phyloP scores from a whole-genome alignment of 1,284 basidiomycete species.

The Athelia psychrophila region DNA sequence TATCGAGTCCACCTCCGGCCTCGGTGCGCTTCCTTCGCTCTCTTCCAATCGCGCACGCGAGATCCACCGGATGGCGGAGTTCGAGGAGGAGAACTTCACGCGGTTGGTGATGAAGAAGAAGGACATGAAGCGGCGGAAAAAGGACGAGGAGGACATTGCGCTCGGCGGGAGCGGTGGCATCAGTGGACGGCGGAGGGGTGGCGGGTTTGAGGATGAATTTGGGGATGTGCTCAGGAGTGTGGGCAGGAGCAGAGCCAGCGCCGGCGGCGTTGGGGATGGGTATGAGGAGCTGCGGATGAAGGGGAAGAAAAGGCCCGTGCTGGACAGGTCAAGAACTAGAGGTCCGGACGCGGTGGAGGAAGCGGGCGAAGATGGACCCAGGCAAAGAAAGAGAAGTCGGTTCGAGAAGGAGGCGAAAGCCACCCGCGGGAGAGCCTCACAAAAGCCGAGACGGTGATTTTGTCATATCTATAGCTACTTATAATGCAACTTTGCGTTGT shows the following conservation, averaged over 20 bases:
- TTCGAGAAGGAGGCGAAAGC: conserved; percentile 75
- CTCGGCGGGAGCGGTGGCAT: conserved; percentile 63
- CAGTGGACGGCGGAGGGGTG: conserved; percentile 58
- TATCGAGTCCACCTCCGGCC: conserved; percentile 76
- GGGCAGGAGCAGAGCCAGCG: conserved; percentile 41
- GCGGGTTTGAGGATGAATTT: conserved; percentile 83
- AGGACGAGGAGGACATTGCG: conserved; percentile 91
- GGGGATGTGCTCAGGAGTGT: conserved; percentile 72
- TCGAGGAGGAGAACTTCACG: conserved; percentile 96
- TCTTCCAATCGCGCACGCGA: conserved; percentile 71
- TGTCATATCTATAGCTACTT: no score
- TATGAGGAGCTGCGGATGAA: conserved; percentile 74
- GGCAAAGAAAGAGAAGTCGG: conserved; percentile 63
- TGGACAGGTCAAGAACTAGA: conserved; percentile 49
- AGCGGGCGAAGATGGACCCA: conserved; percentile 35
- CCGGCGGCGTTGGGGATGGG: conserved; percentile 54
- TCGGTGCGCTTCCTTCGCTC: conserved; percentile 61
- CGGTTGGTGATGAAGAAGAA: conserved; percentile 91
- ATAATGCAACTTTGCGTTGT: no score
- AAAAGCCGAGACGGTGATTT: conserved; percentile 17
- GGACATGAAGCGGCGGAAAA: conserved; percentile 72
- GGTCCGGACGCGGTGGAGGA: conserved; percentile 40
- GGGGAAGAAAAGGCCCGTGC: conserved; percentile 61
- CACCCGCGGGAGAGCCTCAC: conserved; percentile 37
- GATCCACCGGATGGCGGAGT: conserved; percentile 82